Evolutionary conservation across 768 basidiomycete species (phyloP), one percentile per base, ranked within the genome.

Genomic region (Lanmaoa rubissima): DNA sequence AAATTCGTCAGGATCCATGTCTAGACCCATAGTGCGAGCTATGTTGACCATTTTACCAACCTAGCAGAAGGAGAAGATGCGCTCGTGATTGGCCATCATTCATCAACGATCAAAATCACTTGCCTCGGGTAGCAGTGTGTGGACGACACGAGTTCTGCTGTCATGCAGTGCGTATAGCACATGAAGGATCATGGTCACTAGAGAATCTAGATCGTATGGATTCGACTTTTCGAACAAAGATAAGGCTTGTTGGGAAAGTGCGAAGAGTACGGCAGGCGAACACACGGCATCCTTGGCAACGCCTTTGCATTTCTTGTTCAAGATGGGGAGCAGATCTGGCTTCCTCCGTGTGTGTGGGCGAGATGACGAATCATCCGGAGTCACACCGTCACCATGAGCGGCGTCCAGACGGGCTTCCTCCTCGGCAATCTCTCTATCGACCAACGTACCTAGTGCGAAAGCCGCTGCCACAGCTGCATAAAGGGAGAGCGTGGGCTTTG

Each of bases 11-110:
- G 84, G 82, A 61, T 90, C 88, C 31, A 73, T 70, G 14, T 76
- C 78, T 9, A 91, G 76, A 1, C 86, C 87, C 76, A 89, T 82
- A 54, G 74, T 74, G 8, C 86, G 78, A 11, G 87, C 87, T 8
- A 82, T 68, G 59, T 82, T 86, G 51, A 90, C 80, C 74, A 88
- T 79, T 73, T 88, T 89, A 21, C 86, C 86, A 13, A 86, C 76
- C 85, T 86, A 61, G 3, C 51, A 36, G 32, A 57, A 54, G 26
- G 48, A 10, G 26, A 47, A 36, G 45, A 57, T 1, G 35, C 7
- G 39, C 9, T 58, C 26, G 51, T 57, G 59, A 66, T 62, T 51
- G 42, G 41, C 49, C 48, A 60, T 68, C 67, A 63, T 52, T 59
- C 57, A 66, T 63, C 50, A 64, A 57, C 57, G 63, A 71, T 68